Conservation (phyloP, 331 rosid species). For the Pyrus hybrid region DNA sequence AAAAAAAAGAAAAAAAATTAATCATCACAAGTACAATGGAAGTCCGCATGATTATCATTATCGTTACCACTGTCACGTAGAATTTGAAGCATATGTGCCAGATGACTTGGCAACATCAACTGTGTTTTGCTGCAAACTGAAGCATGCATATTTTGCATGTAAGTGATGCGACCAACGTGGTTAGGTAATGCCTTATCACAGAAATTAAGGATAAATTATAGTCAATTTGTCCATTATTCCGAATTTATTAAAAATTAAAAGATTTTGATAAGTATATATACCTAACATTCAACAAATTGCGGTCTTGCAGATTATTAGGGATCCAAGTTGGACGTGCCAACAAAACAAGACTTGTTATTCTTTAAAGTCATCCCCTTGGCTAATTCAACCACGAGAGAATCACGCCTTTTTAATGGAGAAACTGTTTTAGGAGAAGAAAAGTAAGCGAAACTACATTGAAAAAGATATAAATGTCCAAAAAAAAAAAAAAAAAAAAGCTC, state of each 20-base stretch:
- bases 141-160: background rate
- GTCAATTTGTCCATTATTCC: background rate
- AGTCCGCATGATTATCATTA: too few species aligned
- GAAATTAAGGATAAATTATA: background rate
- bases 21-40: too few species aligned
- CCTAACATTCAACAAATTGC: background rate
- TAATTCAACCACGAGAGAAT: background rate
- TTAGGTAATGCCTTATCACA: background rate
- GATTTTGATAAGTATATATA: background rate
- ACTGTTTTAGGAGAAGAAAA: background rate
- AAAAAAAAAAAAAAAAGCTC: too few species aligned
- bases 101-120: too few species aligned
- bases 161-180: background rate
- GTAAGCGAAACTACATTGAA: background rate
- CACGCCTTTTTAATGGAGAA: background rate
- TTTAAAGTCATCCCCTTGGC: background rate
- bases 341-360: background rate
- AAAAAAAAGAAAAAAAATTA: too few species aligned
- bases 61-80: too few species aligned
- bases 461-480: background rate
- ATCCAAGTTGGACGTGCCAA: background rate
- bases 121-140: too few species aligned
- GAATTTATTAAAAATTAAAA: too few species aligned
- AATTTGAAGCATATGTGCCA: too few species aligned
- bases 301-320: background rate